A percentile compares a stretch with the other conserved stretches of the same genome.
phyloP scores from a whole-genome alignment of 1,139 yeast species.

The Saccharomyces pastorianus region DNA sequence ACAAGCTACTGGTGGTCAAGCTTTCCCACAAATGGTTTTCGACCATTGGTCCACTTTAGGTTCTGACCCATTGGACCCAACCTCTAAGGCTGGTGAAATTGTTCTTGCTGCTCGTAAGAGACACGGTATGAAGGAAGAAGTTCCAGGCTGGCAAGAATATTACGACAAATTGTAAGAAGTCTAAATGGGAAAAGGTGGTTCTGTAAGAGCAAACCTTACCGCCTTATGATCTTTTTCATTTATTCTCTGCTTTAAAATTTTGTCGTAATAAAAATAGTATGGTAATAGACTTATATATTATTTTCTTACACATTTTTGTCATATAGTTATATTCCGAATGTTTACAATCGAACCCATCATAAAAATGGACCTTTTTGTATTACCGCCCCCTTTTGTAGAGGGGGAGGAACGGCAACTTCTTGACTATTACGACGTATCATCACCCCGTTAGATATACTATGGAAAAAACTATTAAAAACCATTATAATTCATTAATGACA shows the following conservation, averaged over 20 bases:
- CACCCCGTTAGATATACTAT: background rate
- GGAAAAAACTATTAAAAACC: background rate
- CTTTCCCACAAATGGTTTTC: slow-evolving; percentile 99
- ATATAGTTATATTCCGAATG: slow-evolving; percentile 1
- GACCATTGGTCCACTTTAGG: slow-evolving; percentile 92
- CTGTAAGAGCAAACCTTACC: background rate
- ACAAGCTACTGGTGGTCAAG: slow-evolving; percentile 99
- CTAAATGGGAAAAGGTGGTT: background rate
- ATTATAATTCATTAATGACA: background rate
- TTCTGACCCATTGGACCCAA: slow-evolving; percentile 90
- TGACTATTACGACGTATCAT: background rate
- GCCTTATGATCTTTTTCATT: background rate
- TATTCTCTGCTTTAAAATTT: background rate
- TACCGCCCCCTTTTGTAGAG: too few species aligned
- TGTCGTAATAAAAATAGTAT: background rate
- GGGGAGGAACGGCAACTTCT: background rate
- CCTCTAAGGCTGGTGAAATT: slow-evolving; percentile 91
- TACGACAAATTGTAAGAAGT: slow-evolving; percentile 86
- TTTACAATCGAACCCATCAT: background rate
- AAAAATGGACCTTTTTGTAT: background rate
- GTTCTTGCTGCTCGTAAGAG: slow-evolving; percentile 89
- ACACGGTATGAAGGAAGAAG: slow-evolving; percentile 93
- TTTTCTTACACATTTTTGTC: background rate
- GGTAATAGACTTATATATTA: background rate
- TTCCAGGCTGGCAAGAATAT: slow-evolving; percentile 99